A percentile compares a stretch with the other conserved stretches of the same genome.
Evolutionary conservation across 345 rosid genomes (phyloP).

Genomic region (Angophora floribunda): DNA sequence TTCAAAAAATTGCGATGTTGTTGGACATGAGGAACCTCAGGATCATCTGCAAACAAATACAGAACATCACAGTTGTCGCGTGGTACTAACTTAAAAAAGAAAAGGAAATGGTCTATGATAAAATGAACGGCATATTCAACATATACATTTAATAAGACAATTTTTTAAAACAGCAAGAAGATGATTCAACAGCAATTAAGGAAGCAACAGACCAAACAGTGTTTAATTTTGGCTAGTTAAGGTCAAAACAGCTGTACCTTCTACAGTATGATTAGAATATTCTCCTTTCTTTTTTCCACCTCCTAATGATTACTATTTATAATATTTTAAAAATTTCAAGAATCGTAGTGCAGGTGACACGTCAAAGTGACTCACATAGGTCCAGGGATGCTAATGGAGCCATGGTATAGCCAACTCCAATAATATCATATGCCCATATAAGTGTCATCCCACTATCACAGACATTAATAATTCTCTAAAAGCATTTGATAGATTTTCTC

Average conservation of each 20-base stretch:
- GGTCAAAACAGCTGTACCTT: not conserved
- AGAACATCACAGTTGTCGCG: not conserved
- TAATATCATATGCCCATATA: not conserved
- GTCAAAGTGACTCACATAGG: not conserved
- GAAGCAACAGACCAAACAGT: not conserved
- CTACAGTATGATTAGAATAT: not conserved
- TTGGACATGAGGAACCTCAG: conserved; percentile 47
- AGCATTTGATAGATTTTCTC: not conserved
- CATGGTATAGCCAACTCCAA: not conserved
- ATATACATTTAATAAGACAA: not conserved
- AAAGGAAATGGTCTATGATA: not conserved
- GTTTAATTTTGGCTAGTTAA: not conserved
- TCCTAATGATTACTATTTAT: not conserved
- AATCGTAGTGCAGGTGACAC: not conserved
- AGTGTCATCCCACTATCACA: not conserved
- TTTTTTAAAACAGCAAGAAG: not conserved
- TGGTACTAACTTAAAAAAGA: not conserved
- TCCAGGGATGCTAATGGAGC: not conserved
- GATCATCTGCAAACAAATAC: conserved; percentile 55
- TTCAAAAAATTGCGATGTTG: conserved; percentile 66
- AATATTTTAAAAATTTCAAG: not conserved
- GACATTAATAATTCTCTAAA: not conserved
- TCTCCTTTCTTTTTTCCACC: not conserved
- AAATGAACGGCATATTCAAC: not conserved
- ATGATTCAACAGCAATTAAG: not conserved